Conservation (phyloP, 805 yeast genomes). For the Metschnikowia santaceciliae region DNA sequence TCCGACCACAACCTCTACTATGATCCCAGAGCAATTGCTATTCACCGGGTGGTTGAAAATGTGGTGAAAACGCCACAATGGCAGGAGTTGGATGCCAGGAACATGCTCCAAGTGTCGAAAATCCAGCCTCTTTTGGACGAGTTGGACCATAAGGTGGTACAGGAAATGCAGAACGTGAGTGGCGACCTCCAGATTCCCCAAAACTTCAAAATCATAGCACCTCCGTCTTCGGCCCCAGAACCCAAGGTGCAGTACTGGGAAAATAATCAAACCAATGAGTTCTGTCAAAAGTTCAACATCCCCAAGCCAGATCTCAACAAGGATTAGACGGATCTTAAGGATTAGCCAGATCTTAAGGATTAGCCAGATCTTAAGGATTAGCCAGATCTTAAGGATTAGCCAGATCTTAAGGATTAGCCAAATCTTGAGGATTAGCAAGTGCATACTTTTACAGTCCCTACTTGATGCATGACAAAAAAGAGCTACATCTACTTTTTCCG, state of each 20-base stretch:
- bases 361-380: too few relatives aligned
- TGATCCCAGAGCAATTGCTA: conserved; percentile 31
- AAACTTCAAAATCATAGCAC: conserved; percentile 25
- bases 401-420: too few relatives aligned
- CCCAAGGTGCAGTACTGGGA: conserved; percentile 27
- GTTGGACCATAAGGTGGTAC: conserved; percentile 18
- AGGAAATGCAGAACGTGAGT: conserved; percentile 16
- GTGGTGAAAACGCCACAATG: conserved; percentile 17
- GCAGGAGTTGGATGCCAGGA: conserved; percentile 9
- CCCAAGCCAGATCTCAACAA: conserved; percentile 6
- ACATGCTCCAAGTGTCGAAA: conserved; percentile 15
- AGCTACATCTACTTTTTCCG: conserved; percentile 25
- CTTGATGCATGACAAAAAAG: too few relatives aligned
- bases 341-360: too few relatives aligned
- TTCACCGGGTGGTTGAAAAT: conserved; percentile 33
- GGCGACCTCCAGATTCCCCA: conserved; percentile 18
- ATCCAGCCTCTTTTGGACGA: conserved; percentile 17
- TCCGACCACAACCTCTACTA: conserved; percentile 18
- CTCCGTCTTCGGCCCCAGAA: conserved; percentile 6
- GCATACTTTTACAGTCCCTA: too few relatives aligned
- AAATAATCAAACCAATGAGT: conserved; percentile 35
- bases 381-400: too few relatives aligned
- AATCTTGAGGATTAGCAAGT: too few relatives aligned
- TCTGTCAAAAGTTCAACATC: conserved; percentile 26
- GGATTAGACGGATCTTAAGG: too few relatives aligned